Evolutionary conservation across 2,329 filamentous ascomycete genomes (phyloP).

Genomic region (Diaporthe sp.): DNA sequence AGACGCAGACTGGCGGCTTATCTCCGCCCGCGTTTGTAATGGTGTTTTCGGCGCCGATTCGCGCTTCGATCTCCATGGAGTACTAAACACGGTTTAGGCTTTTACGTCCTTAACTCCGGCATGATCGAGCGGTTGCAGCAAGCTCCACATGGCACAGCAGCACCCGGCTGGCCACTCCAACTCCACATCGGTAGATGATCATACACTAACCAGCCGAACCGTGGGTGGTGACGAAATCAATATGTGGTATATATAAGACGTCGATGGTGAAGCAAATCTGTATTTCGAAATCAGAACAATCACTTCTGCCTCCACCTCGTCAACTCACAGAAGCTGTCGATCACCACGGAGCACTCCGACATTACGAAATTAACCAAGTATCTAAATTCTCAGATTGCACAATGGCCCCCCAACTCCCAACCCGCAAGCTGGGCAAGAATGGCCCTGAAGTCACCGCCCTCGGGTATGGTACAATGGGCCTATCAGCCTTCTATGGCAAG

Average conservation of each 20-base stretch:
- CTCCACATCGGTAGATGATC: conserved; percentile 1
- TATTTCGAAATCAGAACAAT: not conserved
- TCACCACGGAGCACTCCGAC: not conserved
- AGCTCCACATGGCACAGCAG: not conserved
- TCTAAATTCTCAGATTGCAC: not conserved
- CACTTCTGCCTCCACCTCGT: not conserved
- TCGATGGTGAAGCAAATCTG: not conserved
- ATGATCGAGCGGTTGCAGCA: not conserved
- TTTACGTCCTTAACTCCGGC: conserved; percentile 27
- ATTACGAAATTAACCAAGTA: not conserved
- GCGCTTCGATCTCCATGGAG: not conserved
- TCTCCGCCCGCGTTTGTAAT: not conserved
- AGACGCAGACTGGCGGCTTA: not conserved
- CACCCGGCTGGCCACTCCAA: not conserved
- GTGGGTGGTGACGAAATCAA: conserved; percentile 14
- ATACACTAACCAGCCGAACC: not conserved
- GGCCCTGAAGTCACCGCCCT: conserved; percentile 64
- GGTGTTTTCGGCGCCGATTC: not conserved
- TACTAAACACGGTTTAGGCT: not conserved
- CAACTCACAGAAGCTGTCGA: not conserved
- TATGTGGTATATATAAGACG: not conserved
- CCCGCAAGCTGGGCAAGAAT: conserved; percentile 63
- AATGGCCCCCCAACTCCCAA: conserved; percentile 46
- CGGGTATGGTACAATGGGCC: conserved; percentile 68
- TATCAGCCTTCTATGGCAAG: conserved; percentile 54